phyloP scores from a whole-genome alignment of 306 rosid species.

The Acmispon strigosus region DNA sequence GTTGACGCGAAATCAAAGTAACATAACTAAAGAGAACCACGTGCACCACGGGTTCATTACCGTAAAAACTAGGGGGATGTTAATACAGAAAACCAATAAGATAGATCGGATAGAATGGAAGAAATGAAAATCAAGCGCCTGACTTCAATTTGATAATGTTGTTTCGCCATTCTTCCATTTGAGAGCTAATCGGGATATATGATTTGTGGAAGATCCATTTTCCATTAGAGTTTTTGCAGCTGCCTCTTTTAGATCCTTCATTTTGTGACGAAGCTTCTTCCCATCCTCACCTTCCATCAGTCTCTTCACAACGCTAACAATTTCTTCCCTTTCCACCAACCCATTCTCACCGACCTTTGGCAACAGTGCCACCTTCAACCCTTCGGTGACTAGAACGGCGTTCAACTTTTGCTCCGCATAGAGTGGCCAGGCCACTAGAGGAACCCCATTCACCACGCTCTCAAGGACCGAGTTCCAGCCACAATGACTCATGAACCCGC shows the following conservation, averaged over 20 bases:
- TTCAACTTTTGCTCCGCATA: constrained; percentile 75
- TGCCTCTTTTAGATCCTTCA: constrained; percentile 51
- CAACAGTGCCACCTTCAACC: constrained; percentile 40
- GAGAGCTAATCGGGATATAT: constrained; percentile 23
- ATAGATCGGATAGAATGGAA: no score
- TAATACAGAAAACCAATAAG: no score
- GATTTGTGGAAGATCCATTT: constrained; percentile 41
- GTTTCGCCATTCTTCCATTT: constrained; percentile 33
- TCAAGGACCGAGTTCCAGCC: constrained; percentile 71
- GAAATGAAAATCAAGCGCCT: no score
- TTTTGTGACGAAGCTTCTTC: constrained; percentile 34
- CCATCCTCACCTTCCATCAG: constrained; percentile 70
- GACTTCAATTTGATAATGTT: not conserved
- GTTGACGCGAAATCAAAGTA: no score
- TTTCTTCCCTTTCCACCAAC: constrained; percentile 41
- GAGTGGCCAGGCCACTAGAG: constrained; percentile 70
- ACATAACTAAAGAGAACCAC: no score
- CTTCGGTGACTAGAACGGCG: constrained; percentile 38
- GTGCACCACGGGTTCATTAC: no score
- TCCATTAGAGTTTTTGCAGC: constrained; percentile 23
- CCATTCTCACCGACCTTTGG: constrained; percentile 28
- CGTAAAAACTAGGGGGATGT: no score
- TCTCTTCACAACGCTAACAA: constrained; percentile 32
- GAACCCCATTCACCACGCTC: constrained; percentile 53
- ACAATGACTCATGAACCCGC: constrained; percentile 63